Base-by-base conservation (phyloP, 208 protist species). In the Lotmaria passim region DNA sequence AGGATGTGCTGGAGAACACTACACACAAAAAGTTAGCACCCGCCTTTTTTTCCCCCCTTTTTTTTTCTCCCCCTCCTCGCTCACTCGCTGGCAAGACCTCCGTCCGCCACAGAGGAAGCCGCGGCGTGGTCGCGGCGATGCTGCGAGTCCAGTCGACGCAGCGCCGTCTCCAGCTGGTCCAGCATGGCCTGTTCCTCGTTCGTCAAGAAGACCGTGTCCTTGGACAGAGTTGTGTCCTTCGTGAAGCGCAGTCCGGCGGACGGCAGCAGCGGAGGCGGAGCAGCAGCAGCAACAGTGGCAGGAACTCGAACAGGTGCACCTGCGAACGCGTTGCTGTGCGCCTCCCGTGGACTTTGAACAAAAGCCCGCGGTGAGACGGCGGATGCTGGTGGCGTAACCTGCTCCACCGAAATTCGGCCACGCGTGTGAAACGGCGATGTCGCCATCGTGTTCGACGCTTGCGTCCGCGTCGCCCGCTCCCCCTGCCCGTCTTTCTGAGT, bases 111-210 rank as follows among this genome's bases (percentile, higher is more conserved):
- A 0, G 55, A 15, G n/a, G 38, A 33, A 17, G 58, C 31, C 4
- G 58, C 58, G n/a, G 58, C 26, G 58, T 53, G 58, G n/a, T 64
- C 58, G 5, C 26, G 61, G 26, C 53, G 61, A 44, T 64, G 70
- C 52, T 65, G 62, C 38, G 38, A 24, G 19, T 76, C 70, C 10
- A 76, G 62, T 30, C 48, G 70, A 0, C 38, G 46, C 39, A 76
- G 55, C 1, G 70, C 63, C 31, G 50, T n/a, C 62, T 70, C 63
- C 46, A 76, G 55, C 62, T 65, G 60, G 21, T 69, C 31, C 10
- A 76, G 47, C 70, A 76, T 69, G 23, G 55, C 62, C 24, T 57
- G 53, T 47, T 76, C 70, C n/a, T 76, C 62, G 3, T 57, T 36
- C 14, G 70, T 70, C 14, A 76, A 14, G 15, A 63, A 50, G 4